Percentiles rank a stretch among this genome's conserved stretches.
Evolutionary conservation across 2,329 filamentous ascomycete species (phyloP).

Genomic region (Capronia americana): DNA sequence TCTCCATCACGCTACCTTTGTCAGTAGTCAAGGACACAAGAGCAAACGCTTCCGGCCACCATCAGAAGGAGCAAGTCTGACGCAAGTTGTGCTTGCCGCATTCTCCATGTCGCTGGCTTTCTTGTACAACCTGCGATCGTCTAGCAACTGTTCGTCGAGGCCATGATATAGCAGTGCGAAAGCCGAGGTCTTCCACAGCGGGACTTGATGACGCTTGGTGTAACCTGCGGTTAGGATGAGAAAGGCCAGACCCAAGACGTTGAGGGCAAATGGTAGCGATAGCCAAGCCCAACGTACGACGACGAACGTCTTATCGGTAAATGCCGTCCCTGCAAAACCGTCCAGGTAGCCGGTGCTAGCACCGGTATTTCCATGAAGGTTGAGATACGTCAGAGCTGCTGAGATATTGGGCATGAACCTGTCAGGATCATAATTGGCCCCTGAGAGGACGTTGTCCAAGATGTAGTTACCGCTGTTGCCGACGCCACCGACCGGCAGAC

Average conservation of each 20-base stretch:
- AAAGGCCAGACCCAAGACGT: background rate
- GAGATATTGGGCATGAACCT: conserved; percentile 7
- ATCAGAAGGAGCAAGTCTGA: background rate
- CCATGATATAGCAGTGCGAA: conserved; percentile 11
- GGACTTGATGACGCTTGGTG: background rate
- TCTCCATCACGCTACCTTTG: background rate
- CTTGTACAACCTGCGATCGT: background rate
- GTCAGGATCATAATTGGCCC: background rate
- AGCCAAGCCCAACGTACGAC: conserved; percentile 7
- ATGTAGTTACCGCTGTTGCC: conserved; percentile 7
- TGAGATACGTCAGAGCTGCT: conserved; percentile 6
- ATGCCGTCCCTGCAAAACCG: background rate
- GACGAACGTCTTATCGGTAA: conserved; percentile 7
- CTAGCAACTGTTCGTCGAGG: background rate
- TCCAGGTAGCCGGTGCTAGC: background rate
- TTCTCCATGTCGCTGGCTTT: conserved; percentile 6
- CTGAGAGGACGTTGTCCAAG: conserved; percentile 3
- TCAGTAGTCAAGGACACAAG: background rate
- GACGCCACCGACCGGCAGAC: background rate
- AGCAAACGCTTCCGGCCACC: background rate
- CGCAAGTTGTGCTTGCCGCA: background rate
- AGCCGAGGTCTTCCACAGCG: conserved; percentile 8
- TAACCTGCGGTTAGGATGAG: conserved; percentile 1
- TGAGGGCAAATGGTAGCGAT: background rate
- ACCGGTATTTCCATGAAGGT: background rate